These are phyloP conservation scores for Primulina huaijiensis DNA, from an alignment of 257 asterid species.

Conservation along the genomic window DNA sequence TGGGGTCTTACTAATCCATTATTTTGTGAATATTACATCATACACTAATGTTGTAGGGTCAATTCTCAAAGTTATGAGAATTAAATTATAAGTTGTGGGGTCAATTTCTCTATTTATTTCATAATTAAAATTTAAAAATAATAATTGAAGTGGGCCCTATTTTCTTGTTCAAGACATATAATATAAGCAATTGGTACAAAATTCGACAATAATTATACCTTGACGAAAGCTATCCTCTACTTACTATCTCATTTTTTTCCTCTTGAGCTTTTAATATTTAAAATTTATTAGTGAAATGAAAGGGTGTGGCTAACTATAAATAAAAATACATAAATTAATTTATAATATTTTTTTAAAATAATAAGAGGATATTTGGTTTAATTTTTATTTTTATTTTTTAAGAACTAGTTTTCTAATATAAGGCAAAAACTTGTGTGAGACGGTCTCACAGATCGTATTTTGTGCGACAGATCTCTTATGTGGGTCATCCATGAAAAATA, in stretches of 20 bases:
- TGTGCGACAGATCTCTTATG: too few relatives aligned
- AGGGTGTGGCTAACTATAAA: too few relatives aligned
- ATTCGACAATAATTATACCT: conserved; percentile 57
- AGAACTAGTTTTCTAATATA: too few relatives aligned
- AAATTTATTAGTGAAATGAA: too few relatives aligned
- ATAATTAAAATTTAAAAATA: not conserved
- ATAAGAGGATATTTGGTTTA: too few relatives aligned
- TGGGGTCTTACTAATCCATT: conserved; percentile 32
- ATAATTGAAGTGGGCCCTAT: conserved; percentile 25
- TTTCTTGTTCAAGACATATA: conserved; percentile 29
- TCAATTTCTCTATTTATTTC: conserved; percentile 19
- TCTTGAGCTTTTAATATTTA: not conserved
- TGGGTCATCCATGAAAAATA: too few relatives aligned
- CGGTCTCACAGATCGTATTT: too few relatives aligned
- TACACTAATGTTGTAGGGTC: not conserved
- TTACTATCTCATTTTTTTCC: conserved; percentile 27
- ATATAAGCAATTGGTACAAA: conserved; percentile 49
- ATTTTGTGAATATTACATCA: conserved; percentile 17
- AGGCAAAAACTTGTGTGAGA: too few relatives aligned
- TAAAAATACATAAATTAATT: too few relatives aligned
- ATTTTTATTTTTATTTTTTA: too few relatives aligned
- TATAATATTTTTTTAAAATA: too few relatives aligned
- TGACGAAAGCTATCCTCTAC: conserved; percentile 49
- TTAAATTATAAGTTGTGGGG: conserved; percentile 35
- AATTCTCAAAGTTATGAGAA: conserved; percentile 22